phyloP scores from a whole-genome alignment of 2,329 filamentous ascomycete genomes.

The Passalora sequoiae region DNA sequence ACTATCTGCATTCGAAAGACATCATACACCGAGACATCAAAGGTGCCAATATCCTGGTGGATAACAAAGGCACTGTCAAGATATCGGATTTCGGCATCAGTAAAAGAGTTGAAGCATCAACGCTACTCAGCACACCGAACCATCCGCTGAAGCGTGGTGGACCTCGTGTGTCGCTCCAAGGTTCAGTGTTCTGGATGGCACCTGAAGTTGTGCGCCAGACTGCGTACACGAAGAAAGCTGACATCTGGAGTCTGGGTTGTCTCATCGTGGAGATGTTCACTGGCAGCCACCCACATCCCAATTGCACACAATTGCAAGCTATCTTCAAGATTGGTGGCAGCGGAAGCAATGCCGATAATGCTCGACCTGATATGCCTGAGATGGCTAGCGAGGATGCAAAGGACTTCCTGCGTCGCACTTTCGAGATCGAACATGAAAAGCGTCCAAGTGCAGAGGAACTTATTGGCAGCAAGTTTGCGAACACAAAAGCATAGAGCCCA shows the following conservation, averaged over 20 bases:
- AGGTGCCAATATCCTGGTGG: slow-evolving; percentile 95
- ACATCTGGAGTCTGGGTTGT: slow-evolving; percentile 97
- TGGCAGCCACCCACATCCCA: slow-evolving; percentile 89
- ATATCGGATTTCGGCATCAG: slow-evolving; percentile 99
- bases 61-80: slow-evolving; percentile 98
- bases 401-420: slow-evolving; percentile 79
- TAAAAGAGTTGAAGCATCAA: slow-evolving; percentile 91
- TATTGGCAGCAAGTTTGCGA: slow-evolving; percentile 68
- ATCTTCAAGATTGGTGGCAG: slow-evolving; percentile 94
- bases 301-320: slow-evolving; percentile 93
- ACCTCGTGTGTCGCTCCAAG: slow-evolving; percentile 74
- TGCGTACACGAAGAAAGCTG: slow-evolving; percentile 94
- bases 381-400: slow-evolving; percentile 78
- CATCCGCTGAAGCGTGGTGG: slow-evolving; percentile 49
- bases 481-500: slow-evolving; percentile 22
- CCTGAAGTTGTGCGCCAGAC: slow-evolving; percentile 98
- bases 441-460: slow-evolving; percentile 88
- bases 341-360: slow-evolving; percentile 50
- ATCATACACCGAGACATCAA: slow-evolving; percentile 99
- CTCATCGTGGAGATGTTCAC: slow-evolving; percentile 99
- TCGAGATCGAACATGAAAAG: slow-evolving; percentile 91
- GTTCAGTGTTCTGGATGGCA: slow-evolving; percentile 99
- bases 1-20: slow-evolving; percentile 86
- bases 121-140: slow-evolving; percentile 58
- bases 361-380: slow-evolving; percentile 82